Conservation (phyloP, 2,329 filamentous ascomycete species). For the Paecilomyces niveus region DNA sequence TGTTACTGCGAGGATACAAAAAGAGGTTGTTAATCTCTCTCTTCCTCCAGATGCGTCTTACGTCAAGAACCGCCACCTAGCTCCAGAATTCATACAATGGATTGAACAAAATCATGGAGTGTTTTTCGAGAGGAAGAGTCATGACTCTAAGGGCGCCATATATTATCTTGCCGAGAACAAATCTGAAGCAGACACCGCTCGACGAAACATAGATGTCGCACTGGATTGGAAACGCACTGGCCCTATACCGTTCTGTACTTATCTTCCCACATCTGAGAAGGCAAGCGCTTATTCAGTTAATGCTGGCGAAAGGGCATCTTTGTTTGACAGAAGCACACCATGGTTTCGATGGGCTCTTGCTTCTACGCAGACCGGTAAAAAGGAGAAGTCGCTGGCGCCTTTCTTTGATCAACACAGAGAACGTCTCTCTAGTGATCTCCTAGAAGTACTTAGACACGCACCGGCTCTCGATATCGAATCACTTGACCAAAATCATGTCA, state of each 20-base stretch:
- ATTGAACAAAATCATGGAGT: slow-evolving; percentile 24
- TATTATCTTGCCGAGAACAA: slow-evolving; percentile 27
- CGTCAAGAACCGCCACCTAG: slow-evolving; percentile 12
- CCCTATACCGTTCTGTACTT: slow-evolving; percentile 26
- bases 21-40: slow-evolving; percentile 20
- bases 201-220: slow-evolving; percentile 27
- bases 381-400: slow-evolving; percentile 11
- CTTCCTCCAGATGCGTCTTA: slow-evolving; percentile 7
- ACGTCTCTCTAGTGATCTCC: slow-evolving; percentile 22
- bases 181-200: slow-evolving; percentile 22
- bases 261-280: slow-evolving; percentile 21
- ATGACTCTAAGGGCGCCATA: slow-evolving; percentile 17
- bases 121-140: slow-evolving; percentile 15
- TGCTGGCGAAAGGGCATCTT: slow-evolving; percentile 17
- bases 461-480: background rate
- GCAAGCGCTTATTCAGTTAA: slow-evolving; percentile 19
- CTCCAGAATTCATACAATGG: slow-evolving; percentile 24
- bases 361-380: slow-evolving; percentile 13
- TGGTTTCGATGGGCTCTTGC: slow-evolving; percentile 35
- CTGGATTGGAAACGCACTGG: slow-evolving; percentile 12
- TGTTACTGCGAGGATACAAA: slow-evolving; percentile 20
- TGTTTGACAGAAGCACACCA: slow-evolving; percentile 22
- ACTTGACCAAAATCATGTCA: slow-evolving; percentile 7
- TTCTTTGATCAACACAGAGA: slow-evolving; percentile 24
- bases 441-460: slow-evolving; percentile 20